These are phyloP conservation scores for Solanum lycopersicoides DNA, from an alignment of 257 asterid genomes.

Conservation along the genomic window DNA sequence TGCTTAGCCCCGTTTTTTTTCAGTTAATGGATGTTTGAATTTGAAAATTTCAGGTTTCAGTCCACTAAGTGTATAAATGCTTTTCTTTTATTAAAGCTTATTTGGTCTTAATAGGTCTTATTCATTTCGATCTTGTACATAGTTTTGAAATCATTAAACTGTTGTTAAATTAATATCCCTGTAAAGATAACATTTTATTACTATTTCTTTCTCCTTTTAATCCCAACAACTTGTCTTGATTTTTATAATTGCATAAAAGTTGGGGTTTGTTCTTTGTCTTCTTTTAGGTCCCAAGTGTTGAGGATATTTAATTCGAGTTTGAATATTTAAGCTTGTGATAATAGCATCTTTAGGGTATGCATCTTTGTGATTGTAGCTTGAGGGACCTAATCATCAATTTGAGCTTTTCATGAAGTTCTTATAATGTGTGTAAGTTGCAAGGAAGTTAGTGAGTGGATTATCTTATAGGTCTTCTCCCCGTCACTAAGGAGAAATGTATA, in stretches of 20 bases:
- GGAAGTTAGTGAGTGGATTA: not conserved
- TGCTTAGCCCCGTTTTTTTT: not conserved
- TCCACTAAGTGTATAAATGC: not conserved
- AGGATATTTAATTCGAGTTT: not conserved
- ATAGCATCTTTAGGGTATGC: not conserved
- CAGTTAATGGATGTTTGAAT: not conserved
- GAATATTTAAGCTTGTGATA: not conserved
- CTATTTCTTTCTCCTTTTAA: not conserved
- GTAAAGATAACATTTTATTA: not conserved
- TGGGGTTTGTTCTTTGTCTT: not conserved
- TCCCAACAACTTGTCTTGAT: not conserved
- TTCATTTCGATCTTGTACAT: not conserved
- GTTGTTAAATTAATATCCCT: not conserved
- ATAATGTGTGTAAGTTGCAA: not conserved
- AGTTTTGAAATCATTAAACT: not conserved
- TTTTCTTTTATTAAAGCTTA: not conserved
- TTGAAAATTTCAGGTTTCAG: not conserved
- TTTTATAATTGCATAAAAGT: not conserved
- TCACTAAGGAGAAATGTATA: not conserved
- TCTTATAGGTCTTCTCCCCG: not conserved
- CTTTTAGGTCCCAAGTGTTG: not conserved
- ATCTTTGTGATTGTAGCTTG: not conserved
- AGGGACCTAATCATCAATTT: not conserved
- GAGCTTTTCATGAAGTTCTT: not conserved
- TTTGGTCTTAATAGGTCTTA: not conserved